phyloP scores from a whole-genome alignment of 177 flowering plant species.

The Vitis hybrid region DNA sequence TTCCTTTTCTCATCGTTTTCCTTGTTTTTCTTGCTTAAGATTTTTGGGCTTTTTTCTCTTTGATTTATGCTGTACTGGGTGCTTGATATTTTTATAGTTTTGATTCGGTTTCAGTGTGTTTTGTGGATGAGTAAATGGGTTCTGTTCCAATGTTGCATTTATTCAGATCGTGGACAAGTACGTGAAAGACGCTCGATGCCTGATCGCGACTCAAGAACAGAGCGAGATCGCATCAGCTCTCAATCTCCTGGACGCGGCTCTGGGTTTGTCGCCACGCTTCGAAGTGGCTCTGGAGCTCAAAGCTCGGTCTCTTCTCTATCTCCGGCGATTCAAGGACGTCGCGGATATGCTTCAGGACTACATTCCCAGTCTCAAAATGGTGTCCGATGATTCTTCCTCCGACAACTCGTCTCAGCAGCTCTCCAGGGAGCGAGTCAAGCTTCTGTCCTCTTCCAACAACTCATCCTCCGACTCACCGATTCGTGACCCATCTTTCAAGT shows the following conservation, averaged over 20 bases:
- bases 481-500: slow-evolving; percentile 54
- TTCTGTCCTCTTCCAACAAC: slow-evolving; percentile 46
- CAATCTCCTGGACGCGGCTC: slow-evolving; percentile 73
- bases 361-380: slow-evolving; percentile 80
- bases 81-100: no score
- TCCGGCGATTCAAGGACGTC: slow-evolving; percentile 81
- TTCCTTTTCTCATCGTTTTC: not conserved
- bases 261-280: slow-evolving; percentile 66
- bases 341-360: slow-evolving; percentile 94
- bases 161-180: slow-evolving; percentile 80
- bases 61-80: not conserved
- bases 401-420: slow-evolving; percentile 51
- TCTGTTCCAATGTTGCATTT: not conserved
- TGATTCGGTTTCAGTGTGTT: not conserved
- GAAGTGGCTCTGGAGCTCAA: slow-evolving; percentile 87
- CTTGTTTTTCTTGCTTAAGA: not conserved
- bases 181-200: slow-evolving; percentile 64
- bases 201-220: slow-evolving; percentile 70
- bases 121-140: not conserved
- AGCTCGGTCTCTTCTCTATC: slow-evolving; percentile 76
- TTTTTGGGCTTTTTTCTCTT: not conserved
- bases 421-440: slow-evolving; percentile 70
- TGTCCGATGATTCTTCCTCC: slow-evolving; percentile 45
- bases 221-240: slow-evolving; percentile 65
- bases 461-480: slow-evolving; percentile 30